These are phyloP conservation scores for Fomes fomentarius DNA, from an alignment of 1,284 basidiomycete species.

Conservation along the genomic window DNA sequence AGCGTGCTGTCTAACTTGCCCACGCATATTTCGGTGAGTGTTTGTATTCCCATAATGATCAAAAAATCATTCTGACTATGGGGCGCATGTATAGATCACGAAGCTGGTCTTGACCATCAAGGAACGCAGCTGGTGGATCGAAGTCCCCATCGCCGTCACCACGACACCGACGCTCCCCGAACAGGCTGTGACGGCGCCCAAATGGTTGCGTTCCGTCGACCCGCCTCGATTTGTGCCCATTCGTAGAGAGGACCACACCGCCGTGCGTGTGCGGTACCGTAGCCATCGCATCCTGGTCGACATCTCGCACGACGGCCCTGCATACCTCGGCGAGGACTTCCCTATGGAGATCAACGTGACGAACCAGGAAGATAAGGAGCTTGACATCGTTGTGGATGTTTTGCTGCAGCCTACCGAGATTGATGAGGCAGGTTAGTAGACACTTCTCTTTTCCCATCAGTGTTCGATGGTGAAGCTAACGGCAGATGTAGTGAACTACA, in stretches of 20 bases:
- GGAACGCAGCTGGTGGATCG: slow-evolving; percentile 65
- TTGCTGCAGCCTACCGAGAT: slow-evolving; percentile 79
- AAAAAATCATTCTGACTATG: no score
- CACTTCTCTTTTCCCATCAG: slow-evolving; percentile 8
- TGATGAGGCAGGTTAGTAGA: slow-evolving; percentile 76
- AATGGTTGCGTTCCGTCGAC: slow-evolving; percentile 60
- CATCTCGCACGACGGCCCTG: slow-evolving; percentile 62
- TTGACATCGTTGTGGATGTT: slow-evolving; percentile 73
- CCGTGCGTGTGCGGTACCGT: slow-evolving; percentile 66
- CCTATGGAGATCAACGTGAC: slow-evolving; percentile 68
- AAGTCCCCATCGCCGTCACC: slow-evolving; percentile 48
- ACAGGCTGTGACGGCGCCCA: slow-evolving; percentile 36
- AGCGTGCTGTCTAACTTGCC: slow-evolving; percentile 53
- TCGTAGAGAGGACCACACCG: slow-evolving; percentile 49
- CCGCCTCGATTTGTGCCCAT: slow-evolving; percentile 57
- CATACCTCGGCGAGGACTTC: slow-evolving; percentile 79
- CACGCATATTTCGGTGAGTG: slow-evolving; percentile 50
- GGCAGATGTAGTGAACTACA: slow-evolving; percentile 56
- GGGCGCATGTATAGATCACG: slow-evolving; percentile 46
- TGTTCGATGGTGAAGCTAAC: not conserved
- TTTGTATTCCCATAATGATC: not conserved
- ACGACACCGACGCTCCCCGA: slow-evolving; percentile 36
- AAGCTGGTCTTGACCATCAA: slow-evolving; percentile 54
- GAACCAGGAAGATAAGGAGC: slow-evolving; percentile 67
- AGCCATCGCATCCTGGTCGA: slow-evolving; percentile 61